Base-by-base conservation (phyloP, 148 eudicot genomes). In the Polygonum maritimum region DNA sequence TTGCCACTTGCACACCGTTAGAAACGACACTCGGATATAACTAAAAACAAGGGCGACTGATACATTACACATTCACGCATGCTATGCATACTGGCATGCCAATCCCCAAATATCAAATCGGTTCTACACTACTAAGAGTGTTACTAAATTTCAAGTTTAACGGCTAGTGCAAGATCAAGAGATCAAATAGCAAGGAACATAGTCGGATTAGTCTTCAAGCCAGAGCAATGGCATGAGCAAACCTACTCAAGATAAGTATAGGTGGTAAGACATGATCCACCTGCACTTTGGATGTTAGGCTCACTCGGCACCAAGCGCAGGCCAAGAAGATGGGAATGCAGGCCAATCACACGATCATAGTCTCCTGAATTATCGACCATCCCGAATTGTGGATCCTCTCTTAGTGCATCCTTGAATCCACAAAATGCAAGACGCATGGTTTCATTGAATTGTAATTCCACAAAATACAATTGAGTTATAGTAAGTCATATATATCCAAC, bases 181-280 rank as follows among this genome's bases (percentile, higher is more conserved):
- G 13, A 21, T 57, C 63, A 21, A 21, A 7, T 57, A 57, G 21
- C 63, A 5, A 19, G 13, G 19, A 63, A 26, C 69, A 63, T 63
- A 63, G 69, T 63, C 39, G 31, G n/a, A n/a, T 57, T 33, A 51
- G 5, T 16, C 57, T 16, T 51, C 15, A 51, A 26, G 31, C 31
- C 3, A 57, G 31, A 8, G 3, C 31, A 10, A 21, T 14, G 3
- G 38, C 36, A 36, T 2, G 71, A 67, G 45, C 71, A 16, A 19
- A n/a, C n/a, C 19, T 67, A 72, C 51, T 72, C 75, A 44, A 72
- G 75, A 44, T 41, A 72, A 72, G 54, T 72, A 19, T n/a, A 72
- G n/a, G 75, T 72, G 15, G 75, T 72, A 9, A 72, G 75, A 10
- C 75, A 72, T 31, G 75, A 72, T 13, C 75, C 75, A 41, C 52